These are phyloP conservation scores for Diaporthe ampelina DNA, from an alignment of 2,329 filamentous ascomycete genomes.

Conservation along the genomic window DNA sequence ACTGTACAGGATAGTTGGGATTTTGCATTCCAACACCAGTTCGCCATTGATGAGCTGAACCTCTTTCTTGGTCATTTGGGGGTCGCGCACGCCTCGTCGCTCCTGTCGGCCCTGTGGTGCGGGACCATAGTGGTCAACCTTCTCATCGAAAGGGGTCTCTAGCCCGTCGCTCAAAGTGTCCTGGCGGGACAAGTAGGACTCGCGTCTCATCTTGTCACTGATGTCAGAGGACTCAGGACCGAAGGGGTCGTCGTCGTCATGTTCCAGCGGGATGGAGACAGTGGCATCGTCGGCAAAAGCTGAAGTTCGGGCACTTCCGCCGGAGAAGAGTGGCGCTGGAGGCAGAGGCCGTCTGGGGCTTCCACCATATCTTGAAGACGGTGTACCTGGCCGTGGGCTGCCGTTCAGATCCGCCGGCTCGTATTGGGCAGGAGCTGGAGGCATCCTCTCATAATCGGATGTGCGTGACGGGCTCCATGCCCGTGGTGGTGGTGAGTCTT, in stretches of 20 bases:
- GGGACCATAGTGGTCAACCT: constrained; percentile 86
- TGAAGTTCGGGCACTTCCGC: constrained; percentile 60
- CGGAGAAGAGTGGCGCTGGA: constrained; percentile 86
- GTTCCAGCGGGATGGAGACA: constrained; percentile 77
- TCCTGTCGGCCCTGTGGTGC: constrained; percentile 90
- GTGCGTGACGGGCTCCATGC: constrained; percentile 45
- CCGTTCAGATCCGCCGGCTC: constrained; percentile 93
- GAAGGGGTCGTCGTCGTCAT: constrained; percentile 79
- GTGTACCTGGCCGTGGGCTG: constrained; percentile 89
- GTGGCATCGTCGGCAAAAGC: constrained; percentile 77
- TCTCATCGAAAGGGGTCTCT: constrained; percentile 58
- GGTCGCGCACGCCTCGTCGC: constrained; percentile 86
- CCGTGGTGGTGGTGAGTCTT: constrained; percentile 68
- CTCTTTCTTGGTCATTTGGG: constrained; percentile 93
- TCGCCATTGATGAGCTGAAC: constrained; percentile 98
- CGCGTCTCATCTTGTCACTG: constrained; percentile 66
- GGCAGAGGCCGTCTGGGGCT: constrained; percentile 90
- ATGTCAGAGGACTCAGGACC: constrained; percentile 67
- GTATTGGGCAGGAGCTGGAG: constrained; percentile 79
- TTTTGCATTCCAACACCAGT: constrained; percentile 98
- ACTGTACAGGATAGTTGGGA: constrained; percentile 97
- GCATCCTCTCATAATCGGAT: constrained; percentile 70
- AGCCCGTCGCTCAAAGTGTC: constrained; percentile 65
- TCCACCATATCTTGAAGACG: constrained; percentile 88
- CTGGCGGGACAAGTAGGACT: constrained; percentile 69